Percentiles rank a stretch among this genome's conserved stretches.
Conservation (phyloP, 2,329 filamentous ascomycete genomes). For the Aureobasidium leucospermi region DNA sequence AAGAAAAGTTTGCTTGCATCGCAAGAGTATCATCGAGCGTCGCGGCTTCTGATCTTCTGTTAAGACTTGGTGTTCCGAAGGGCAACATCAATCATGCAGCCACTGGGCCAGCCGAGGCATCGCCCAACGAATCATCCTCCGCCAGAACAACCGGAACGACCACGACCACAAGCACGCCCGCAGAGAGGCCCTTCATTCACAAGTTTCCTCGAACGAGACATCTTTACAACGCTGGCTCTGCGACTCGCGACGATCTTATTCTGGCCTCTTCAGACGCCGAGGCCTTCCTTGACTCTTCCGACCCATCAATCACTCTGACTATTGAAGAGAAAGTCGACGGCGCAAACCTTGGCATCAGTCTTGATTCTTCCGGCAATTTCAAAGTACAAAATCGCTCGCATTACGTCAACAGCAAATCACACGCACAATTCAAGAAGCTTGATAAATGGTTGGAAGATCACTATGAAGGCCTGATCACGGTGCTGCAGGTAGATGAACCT, state of each 20-base stretch:
- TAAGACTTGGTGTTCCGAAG: not conserved
- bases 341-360: slow-evolving; percentile 15
- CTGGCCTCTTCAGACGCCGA: not conserved
- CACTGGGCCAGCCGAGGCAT: not conserved
- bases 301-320: not conserved
- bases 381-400: slow-evolving; percentile 14
- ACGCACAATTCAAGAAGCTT: slow-evolving; percentile 13
- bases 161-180: not conserved
- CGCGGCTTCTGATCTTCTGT: not conserved
- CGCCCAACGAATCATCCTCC: too few relatives aligned
- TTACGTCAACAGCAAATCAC: slow-evolving; percentile 5
- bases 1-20: slow-evolving; percentile 12
- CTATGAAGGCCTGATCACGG: not conserved
- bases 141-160: not conserved
- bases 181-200: not conserved
- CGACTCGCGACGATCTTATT: slow-evolving; percentile 12
- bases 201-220: slow-evolving; percentile 15
- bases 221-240: slow-evolving; percentile 14
- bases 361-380: not conserved
- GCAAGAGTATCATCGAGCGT: slow-evolving; percentile 5
- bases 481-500: not conserved
- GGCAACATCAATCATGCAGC: not conserved
- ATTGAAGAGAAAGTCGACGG: slow-evolving; percentile 17
- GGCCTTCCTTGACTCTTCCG: not conserved
- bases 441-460: slow-evolving; percentile 12